These are phyloP conservation scores for Harringtonia aguacate DNA, from an alignment of 2,329 filamentous ascomycete species.

Conservation along the genomic window DNA sequence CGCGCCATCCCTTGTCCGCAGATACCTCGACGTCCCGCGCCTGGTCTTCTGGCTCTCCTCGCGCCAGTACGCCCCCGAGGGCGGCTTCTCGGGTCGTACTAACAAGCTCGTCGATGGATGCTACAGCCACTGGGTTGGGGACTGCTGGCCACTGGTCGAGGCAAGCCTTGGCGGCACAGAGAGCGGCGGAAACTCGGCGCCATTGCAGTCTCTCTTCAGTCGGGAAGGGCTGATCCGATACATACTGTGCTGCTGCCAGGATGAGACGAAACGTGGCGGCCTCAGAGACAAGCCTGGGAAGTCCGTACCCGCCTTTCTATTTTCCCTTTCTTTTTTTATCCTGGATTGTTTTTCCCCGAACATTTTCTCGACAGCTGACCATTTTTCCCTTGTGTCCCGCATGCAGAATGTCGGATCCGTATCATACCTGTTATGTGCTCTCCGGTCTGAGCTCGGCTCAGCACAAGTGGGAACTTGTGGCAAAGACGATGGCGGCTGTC, in stretches of 20 bases:
- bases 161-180: constrained; percentile 47
- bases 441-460: constrained; percentile 76
- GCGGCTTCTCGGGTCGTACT: constrained; percentile 84
- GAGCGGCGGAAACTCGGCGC: constrained; percentile 14
- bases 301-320: constrained; percentile 36
- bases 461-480: constrained; percentile 46
- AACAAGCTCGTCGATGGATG: constrained; percentile 98
- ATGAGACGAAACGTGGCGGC: constrained; percentile 58
- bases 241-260: constrained; percentile 81
- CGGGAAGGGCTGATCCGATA: constrained; percentile 80
- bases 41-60: constrained; percentile 83
- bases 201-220: constrained; percentile 53
- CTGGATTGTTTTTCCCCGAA: constrained; percentile 1
- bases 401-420: constrained; percentile 65
- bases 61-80: constrained; percentile 82
- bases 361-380: neutral
- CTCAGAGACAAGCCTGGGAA: constrained; percentile 89
- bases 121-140: constrained; percentile 96
- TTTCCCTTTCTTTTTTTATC: constrained; percentile 6
- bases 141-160: constrained; percentile 87
- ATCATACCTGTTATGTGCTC: constrained; percentile 89
- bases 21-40: constrained; percentile 64
- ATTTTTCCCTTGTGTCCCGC: neutral
- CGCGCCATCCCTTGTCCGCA: constrained; percentile 18
- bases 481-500: constrained; percentile 23